Evolutionary conservation across 805 yeast species (phyloP).

Genomic region (Komagataella populi): DNA sequence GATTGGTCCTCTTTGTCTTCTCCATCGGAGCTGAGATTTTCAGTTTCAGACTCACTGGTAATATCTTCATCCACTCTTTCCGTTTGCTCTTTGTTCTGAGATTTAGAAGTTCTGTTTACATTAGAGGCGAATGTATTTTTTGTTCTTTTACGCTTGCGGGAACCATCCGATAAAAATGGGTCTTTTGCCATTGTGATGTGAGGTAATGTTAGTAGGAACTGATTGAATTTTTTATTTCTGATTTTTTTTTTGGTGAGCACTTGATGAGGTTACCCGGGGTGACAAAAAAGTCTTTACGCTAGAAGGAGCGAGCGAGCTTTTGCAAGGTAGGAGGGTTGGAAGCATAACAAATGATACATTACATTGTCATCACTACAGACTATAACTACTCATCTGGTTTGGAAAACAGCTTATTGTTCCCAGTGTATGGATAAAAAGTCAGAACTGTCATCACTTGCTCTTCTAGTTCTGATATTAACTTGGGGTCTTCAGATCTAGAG

Average conservation of each 20-base stretch:
- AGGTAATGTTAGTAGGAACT: background rate
- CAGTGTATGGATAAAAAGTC: background rate
- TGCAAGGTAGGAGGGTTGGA: background rate
- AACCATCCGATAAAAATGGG: constrained; percentile 50
- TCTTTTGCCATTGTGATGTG: constrained; percentile 33
- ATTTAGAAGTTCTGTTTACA: constrained; percentile 6
- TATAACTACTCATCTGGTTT: background rate
- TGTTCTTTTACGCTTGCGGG: constrained; percentile 32
- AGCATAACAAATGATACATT: background rate
- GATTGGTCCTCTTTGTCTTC: constrained; percentile 17
- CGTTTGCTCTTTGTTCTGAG: constrained; percentile 8
- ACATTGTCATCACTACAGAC: background rate
- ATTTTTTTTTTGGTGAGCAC: background rate
- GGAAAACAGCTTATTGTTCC: background rate
- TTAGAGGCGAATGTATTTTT: constrained; percentile 12
- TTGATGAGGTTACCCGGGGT: background rate
- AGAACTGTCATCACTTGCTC: background rate
- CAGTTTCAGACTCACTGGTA: constrained; percentile 35
- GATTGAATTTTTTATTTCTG: background rate
- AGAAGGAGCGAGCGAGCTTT: background rate
- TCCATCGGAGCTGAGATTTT: constrained; percentile 27
- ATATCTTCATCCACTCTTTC: constrained; percentile 37
- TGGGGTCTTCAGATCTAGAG: background rate
- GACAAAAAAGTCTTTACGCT: background rate
- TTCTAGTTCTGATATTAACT: background rate